Base-by-base conservation (phyloP, 208 protist genomes). In the Trichomonas gallinae region DNA sequence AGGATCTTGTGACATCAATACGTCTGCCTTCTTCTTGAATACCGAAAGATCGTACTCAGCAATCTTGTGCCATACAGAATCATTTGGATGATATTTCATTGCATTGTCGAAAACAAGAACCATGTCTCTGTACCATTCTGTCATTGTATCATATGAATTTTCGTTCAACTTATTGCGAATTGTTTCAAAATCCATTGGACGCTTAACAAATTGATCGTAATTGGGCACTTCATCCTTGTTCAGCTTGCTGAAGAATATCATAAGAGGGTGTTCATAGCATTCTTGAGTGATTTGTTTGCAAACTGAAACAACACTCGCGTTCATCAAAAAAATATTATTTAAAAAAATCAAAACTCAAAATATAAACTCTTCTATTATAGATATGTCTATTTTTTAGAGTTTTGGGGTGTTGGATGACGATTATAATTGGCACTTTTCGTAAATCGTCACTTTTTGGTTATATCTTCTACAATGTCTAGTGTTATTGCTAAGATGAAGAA, bases 41-140 rank as follows among this genome's bases (percentile, higher is more conserved):
- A 34, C 0, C 31, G 13, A 48, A 34, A 51, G 36, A 21, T 44
- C 23, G 51, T 93, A 93, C 38, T 93, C 44, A 38, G 87, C 87
- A 15, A 93, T 93, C 9, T n/a, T 38, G 36, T 93, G 31, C 23
- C 34, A 93, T 31, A 93, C 44, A 48, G 40, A 38, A 26, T 48
- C 40, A 49, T 42, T 4, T 38, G 87, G 40, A 93, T 93, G 87
- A 51, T 93, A 93, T 93, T 48, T 48, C 40, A 93, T 51, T 51
- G 87, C 87, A 26, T 93, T 93, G 10, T 93, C 87, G 38, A 48
- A 93, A 38, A 93, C 44, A 17, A 93, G n/a, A 38, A 21, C 42
- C 11, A 93, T 44, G n/a, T 93, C 87, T 93, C 44, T 93, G 46
- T 93, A 93, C 87, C 87, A 93, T 15, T 93, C 87, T 51, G 40